Evolutionary conservation across 2,329 filamentous ascomycete genomes (phyloP).

Genomic region (Colletotrichum agaves): DNA sequence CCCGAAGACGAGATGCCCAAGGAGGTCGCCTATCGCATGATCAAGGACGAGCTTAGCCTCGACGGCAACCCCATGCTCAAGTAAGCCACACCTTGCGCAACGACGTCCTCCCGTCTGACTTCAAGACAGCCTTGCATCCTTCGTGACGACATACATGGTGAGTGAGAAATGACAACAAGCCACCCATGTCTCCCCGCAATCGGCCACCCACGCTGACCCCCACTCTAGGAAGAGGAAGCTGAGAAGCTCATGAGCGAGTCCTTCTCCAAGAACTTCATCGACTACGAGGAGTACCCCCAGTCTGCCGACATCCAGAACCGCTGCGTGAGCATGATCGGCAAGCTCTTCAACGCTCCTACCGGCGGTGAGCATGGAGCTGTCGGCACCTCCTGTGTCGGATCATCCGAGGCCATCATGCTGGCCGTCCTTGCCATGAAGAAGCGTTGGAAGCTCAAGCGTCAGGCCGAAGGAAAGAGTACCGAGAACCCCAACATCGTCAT

Average conservation of each 20-base stretch:
- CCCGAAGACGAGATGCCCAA: constrained; percentile 90
- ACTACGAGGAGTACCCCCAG: constrained; percentile 87
- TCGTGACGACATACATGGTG: constrained; percentile 97
- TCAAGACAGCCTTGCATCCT: constrained; percentile 78
- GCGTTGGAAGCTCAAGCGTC: constrained; percentile 88
- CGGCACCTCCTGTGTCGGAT: constrained; percentile 89
- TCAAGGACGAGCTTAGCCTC: constrained; percentile 91
- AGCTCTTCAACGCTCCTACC: constrained; percentile 83
- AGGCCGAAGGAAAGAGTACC: constrained; percentile 82
- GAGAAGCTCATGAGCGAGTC: constrained; percentile 95
- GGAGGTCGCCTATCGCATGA: constrained; percentile 95
- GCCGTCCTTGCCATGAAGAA: constrained; percentile 93
- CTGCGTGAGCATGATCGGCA: constrained; percentile 90
- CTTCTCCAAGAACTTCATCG: constrained; percentile 95
- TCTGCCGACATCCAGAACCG: constrained; percentile 90
- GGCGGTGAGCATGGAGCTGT: constrained; percentile 70
- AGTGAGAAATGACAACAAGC: constrained; percentile 38
- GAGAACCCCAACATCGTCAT: constrained; percentile 93
- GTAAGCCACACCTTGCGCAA: constrained; percentile 54
- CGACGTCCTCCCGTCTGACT: not conserved
- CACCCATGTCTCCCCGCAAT: not conserved
- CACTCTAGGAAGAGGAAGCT: constrained; percentile 82
- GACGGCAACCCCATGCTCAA: constrained; percentile 92
- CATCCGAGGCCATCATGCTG: constrained; percentile 89
- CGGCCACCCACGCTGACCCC: constrained; percentile 27